These are phyloP conservation scores for Tuber indicum DNA, from an alignment of 495 filamentous ascomycete genomes.

Conservation along the genomic window DNA sequence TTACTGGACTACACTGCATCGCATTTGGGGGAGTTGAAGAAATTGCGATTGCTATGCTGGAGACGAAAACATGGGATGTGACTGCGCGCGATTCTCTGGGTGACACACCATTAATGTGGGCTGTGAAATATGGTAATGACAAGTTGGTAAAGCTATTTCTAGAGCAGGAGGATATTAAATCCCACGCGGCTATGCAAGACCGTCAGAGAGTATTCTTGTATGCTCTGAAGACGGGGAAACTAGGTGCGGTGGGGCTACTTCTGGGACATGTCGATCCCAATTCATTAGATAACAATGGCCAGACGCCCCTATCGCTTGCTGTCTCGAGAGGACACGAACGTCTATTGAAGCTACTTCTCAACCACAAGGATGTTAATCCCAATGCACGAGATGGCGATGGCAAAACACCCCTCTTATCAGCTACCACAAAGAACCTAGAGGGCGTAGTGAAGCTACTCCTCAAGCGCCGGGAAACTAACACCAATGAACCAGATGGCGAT, in stretches of 20 bases:
- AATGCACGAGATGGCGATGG: no score
- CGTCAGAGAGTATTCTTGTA: neutral
- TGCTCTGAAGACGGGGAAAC: neutral
- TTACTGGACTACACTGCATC: neutral
- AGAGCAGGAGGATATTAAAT: neutral
- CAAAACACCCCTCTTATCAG: no score
- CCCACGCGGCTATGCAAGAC: neutral
- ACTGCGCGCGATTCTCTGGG: neutral
- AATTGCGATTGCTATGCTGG: neutral
- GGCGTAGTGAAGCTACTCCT: no score
- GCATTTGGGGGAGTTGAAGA: neutral
- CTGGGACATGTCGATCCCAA: neutral
- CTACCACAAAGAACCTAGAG: no score
- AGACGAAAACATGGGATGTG: neutral
- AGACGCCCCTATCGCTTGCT: no score
- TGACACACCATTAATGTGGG: neutral
- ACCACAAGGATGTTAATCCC: no score
- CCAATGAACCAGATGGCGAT: no score
- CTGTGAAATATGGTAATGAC: neutral
- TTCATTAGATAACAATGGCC: neutral
- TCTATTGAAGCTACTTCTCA: no score
- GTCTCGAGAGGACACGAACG: no score
- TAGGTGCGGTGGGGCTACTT: neutral
- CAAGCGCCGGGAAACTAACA: no score
- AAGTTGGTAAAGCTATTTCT: neutral